phyloP scores from a whole-genome alignment of 1,139 yeast genomes.

The Debaryomyces nepalensis region DNA sequence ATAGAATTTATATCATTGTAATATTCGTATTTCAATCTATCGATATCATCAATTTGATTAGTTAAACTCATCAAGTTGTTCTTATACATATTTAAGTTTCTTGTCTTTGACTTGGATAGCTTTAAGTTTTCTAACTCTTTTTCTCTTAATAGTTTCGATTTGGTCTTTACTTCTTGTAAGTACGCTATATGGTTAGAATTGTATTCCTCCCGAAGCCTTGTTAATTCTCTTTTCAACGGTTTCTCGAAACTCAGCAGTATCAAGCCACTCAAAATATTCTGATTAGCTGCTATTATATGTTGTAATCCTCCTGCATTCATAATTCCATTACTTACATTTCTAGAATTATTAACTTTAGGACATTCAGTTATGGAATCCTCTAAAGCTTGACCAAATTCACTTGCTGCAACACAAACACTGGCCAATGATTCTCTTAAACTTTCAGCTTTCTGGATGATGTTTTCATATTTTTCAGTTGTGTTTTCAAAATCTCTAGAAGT shows the following conservation, averaged over 20 bases:
- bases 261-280: constrained; percentile 66
- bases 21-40: constrained; percentile 73
- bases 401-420: constrained; percentile 63
- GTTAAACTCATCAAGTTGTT: constrained; percentile 69
- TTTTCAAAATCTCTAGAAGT: constrained; percentile 60
- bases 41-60: constrained; percentile 76
- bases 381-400: constrained; percentile 72
- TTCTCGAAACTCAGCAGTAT: constrained; percentile 56
- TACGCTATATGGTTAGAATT: constrained; percentile 55
- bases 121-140: constrained; percentile 62
- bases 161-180: constrained; percentile 54
- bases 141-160: constrained; percentile 53
- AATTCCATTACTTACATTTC: constrained; percentile 65
- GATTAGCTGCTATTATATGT: constrained; percentile 76
- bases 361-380: constrained; percentile 56
- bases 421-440: constrained; percentile 55
- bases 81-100: constrained; percentile 68
- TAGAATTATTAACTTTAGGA: constrained; percentile 71
- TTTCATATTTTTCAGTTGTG: constrained; percentile 51
- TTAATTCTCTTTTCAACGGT: constrained; percentile 55
- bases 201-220: constrained; percentile 42
- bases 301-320: constrained; percentile 80
- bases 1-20: constrained; percentile 68
- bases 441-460: constrained; percentile 55
- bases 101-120: constrained; percentile 57